Conservation (phyloP, 2,329 filamentous ascomycete species). For the Alternaria triticina region DNA sequence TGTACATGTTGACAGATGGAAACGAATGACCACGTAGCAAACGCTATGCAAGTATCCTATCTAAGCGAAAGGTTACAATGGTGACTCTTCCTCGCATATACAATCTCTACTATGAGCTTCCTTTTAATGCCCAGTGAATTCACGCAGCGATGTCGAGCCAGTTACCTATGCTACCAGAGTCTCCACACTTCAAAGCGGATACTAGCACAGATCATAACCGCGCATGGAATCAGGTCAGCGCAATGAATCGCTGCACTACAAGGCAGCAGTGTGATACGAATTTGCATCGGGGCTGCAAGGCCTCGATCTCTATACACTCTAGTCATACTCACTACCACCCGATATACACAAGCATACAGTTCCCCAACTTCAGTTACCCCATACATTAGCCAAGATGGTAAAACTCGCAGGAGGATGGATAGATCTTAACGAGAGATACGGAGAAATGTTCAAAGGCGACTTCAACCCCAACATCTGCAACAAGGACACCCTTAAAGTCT, state of each 20-base stretch:
- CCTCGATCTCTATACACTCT: neutral
- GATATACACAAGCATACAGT: neutral
- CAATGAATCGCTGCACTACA: neutral
- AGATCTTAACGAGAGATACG: neutral
- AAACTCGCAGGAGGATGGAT: neutral
- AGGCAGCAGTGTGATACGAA: neutral
- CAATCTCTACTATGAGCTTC: neutral
- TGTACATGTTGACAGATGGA: neutral
- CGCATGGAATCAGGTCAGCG: neutral
- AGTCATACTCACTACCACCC: neutral
- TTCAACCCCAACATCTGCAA: neutral
- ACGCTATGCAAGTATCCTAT: neutral
- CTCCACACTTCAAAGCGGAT: neutral
- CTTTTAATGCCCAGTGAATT: neutral
- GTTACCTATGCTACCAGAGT: neutral
- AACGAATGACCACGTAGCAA: neutral
- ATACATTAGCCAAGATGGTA: neutral
- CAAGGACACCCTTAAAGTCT: neutral
- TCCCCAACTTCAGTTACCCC: neutral
- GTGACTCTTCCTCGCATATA: neutral
- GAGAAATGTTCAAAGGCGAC: neutral
- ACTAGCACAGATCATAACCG: neutral
- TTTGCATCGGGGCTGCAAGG: neutral
- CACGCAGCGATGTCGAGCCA: neutral
- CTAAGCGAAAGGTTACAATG: neutral